A percentile compares a stretch with the other conserved stretches of the same genome.
Evolutionary conservation across 2,329 filamentous ascomycete genomes (phyloP).

Genomic region (Paraphoma chrysanthemicola): DNA sequence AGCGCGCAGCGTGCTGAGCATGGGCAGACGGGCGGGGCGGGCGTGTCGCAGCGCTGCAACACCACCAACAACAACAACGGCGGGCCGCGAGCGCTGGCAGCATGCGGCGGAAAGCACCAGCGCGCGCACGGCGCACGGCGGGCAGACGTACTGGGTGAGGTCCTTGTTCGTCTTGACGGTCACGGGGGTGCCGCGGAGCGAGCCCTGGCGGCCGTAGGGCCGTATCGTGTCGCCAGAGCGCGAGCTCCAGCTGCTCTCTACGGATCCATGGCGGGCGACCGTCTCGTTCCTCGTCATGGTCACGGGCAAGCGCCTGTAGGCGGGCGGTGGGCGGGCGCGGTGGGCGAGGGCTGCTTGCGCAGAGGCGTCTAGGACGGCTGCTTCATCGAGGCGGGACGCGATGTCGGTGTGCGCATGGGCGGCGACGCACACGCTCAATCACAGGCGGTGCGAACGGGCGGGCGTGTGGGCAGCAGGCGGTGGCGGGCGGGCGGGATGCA

Average conservation of each 20-base stretch:
- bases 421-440: conserved; percentile 1
- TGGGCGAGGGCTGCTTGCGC: conserved; percentile 41
- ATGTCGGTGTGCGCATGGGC: conserved; percentile 30
- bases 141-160: conserved; percentile 51
- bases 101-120: conserved; percentile 12
- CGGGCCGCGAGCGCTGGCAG: conserved; percentile 1
- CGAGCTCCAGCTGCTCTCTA: conserved; percentile 71
- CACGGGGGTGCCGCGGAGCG: conserved; percentile 47
- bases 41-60: conserved; percentile 23
- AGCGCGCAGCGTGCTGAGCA: background rate
- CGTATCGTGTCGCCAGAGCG: conserved; percentile 71
- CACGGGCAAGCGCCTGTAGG: conserved; percentile 24
- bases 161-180: conserved; percentile 65
- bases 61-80: conserved; percentile 5
- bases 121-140: background rate
- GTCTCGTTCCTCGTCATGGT: conserved; percentile 72
- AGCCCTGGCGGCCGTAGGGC: conserved; percentile 48
- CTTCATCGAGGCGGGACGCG: conserved; percentile 45
- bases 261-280: conserved; percentile 69
- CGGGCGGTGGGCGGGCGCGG: conserved; percentile 17
- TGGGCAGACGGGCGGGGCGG: conserved; percentile 6
- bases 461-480: background rate
- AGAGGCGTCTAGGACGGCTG: conserved; percentile 45
- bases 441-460: conserved; percentile 9
- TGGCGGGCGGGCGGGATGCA: no score